Evolutionary conservation across 208 protist genomes (phyloP).

Genomic region (Leishmania tropica): DNA sequence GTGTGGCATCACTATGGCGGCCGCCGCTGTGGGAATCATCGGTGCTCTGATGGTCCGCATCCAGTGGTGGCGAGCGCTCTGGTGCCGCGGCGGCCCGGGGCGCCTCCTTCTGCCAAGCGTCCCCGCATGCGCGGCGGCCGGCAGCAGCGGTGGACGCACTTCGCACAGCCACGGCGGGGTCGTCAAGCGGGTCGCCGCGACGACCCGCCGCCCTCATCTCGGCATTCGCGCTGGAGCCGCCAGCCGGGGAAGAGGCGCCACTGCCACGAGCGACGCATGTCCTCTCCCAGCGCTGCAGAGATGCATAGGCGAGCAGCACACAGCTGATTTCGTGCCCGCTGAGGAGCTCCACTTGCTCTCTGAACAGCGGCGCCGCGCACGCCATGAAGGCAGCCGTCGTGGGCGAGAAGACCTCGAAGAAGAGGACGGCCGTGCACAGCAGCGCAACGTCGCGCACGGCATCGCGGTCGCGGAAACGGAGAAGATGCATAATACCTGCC

Average conservation of each 20-base stretch:
- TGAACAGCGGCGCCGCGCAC: slow-evolving; percentile 46
- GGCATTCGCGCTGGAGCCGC: neutral
- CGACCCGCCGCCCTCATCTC: neutral
- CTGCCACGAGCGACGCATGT: neutral
- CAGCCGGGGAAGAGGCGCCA: neutral
- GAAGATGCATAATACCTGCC: neutral
- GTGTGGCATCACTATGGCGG: neutral
- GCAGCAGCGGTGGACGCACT: slow-evolving; percentile 10
- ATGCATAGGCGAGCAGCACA: slow-evolving; percentile 68
- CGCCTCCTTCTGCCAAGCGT: neutral
- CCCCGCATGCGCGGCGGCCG: neutral
- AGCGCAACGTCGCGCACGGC: slow-evolving; percentile 49
- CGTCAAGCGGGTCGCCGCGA: neutral
- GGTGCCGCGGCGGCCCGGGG: neutral
- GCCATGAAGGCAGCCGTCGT: slow-evolving; percentile 52
- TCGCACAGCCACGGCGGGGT: slow-evolving; percentile 5
- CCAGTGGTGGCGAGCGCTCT: neutral
- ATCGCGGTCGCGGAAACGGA: slow-evolving; percentile 12
- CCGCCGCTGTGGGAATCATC: neutral
- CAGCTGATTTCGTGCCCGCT: slow-evolving; percentile 56
- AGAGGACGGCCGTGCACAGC: slow-evolving; percentile 65
- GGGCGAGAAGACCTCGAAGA: slow-evolving; percentile 59
- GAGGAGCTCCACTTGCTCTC: slow-evolving; percentile 42
- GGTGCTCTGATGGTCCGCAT: neutral
- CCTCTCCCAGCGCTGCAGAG: slow-evolving; percentile 40